These are phyloP conservation scores for Paralagenidium karlingii DNA, from an alignment of 352 stramenopile genomes.

Conservation along the genomic window DNA sequence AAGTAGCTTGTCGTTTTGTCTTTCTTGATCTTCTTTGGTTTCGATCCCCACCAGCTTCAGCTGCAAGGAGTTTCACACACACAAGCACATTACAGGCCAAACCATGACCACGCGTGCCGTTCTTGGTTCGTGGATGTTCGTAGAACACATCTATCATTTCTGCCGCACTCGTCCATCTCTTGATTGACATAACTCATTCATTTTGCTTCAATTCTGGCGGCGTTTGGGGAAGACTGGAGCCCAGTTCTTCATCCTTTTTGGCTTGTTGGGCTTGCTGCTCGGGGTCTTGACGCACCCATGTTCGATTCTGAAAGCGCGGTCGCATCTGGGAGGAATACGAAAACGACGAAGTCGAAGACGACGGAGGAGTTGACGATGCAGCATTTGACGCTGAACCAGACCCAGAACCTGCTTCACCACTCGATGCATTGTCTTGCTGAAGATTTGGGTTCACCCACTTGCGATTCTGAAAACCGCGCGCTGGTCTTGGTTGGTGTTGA, in stretches of 20 bases:
- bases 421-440: constrained; percentile 13
- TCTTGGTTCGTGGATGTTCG: too few relatives aligned
- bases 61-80: too few relatives aligned
- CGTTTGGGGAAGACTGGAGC: constrained; percentile 59
- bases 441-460: constrained; percentile 69
- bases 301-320: constrained; percentile 81
- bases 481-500: constrained; percentile 24
- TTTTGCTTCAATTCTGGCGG: too few relatives aligned
- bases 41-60: too few relatives aligned
- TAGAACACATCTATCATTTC: too few relatives aligned
- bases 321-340: constrained; percentile 54
- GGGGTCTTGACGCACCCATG: constrained; percentile 64
- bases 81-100: too few relatives aligned
- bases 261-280: constrained; percentile 3
- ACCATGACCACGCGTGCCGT: too few relatives aligned
- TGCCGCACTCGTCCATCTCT: too few relatives aligned
- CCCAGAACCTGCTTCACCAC: constrained; percentile 5
- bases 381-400: neutral
- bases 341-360: constrained; percentile 16
- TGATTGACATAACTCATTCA: too few relatives aligned
- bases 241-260: constrained; percentile 55
- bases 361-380: constrained; percentile 1
- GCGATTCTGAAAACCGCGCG: constrained; percentile 50
- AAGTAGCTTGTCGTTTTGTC: too few relatives aligned
- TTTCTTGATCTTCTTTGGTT: too few relatives aligned